Evolutionary conservation across 1,284 basidiomycete species (phyloP), one percentile per base, ranked within the genome.

Genomic region (Mycena citricolor): DNA sequence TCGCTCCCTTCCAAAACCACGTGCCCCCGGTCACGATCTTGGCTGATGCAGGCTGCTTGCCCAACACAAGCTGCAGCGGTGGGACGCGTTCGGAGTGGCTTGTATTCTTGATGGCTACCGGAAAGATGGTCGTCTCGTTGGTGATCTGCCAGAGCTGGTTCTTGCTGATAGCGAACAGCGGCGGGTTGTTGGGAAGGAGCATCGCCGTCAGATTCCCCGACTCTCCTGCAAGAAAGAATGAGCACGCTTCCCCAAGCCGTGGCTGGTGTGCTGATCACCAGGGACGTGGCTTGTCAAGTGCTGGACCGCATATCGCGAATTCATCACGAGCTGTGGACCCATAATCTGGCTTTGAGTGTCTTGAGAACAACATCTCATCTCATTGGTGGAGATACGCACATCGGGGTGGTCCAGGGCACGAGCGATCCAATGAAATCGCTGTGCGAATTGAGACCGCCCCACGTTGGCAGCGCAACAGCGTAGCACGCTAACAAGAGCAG

Each of bases 1-100:
- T 71, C n/a, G 75, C 75, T 14, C 76, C 76, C 51, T 68, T 61
- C 77, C 77, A 81, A 36, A 68, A 59, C 77, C 78, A 83, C 8
- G 54, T 57, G 2, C 76, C 74, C 23, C 63, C 63, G 14, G 52
- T 56, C n/a, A 75, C 56, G n/a, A 72, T 68, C 33, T 60, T 60
- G 20, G 36, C 8, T 8, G 21, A 26, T 2, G 32, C 39, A 11
- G 49, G 57, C 47, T 69, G 67, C 24, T 61, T 61, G 13, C 67
- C 71, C 21, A 74, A 53, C 12, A 70, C 59, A 23, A 81, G 54
- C 54, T 78, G 51, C 17, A 49, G 73, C 29, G 78, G 61, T 8
- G 75, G 75, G 21, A 72, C 62, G 12, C 69, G 61, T 13, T 65
- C 59, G 8, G 61, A 62, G 17, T 55, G 51, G 8, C 77, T 81